Base-by-base conservation (phyloP, 805 yeast genomes). In the Pichia deserticola region DNA sequence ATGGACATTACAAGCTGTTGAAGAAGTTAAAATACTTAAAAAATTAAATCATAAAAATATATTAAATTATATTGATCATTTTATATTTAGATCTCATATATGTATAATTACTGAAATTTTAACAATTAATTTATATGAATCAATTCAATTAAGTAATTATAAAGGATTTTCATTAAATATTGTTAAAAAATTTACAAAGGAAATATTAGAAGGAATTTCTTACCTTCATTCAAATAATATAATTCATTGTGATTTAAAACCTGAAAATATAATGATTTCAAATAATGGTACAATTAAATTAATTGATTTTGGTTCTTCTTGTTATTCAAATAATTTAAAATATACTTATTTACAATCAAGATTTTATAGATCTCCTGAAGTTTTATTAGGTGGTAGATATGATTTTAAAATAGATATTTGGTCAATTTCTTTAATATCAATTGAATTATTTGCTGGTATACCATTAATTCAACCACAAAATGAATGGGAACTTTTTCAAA, bases 401-500 rank as follows among this genome's bases (percentile, higher is more conserved):
- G 62, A 70, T 51, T 62, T 64, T n/a, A 72, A 68, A 55, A 78
- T 79, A 36, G 84, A 78, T 57, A 69, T 92, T 81, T 93, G 99
- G 99, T 92, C 98, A 0, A 70, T 90, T 41, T 99, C 96, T 0
- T 86, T 97, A 63, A 88, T 93, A 45, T 79, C 89, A 35, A 95
- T 93, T 1, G 99, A 93, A 65, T 70, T 92, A 44, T 90, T 86
- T 57, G 74, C 54, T 58, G 84, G 84, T 54, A 70, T 33, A 52
- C 78, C 66, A 0, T 52, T 77, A 11, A 69, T 78, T 37, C 77
- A 81, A 5, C 79, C 78, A 1, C 68, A 66, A 40, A 72, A 72
- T 49, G 83, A 79, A 53, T 60, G 67, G 33, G 79, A 76, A 42
- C 74, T 78, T 42, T 57, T 77, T 34, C 72, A 73, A 1, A 60